Base-by-base conservation (phyloP, 176 grass and related monocot genomes). In the Raddia guianensis region DNA sequence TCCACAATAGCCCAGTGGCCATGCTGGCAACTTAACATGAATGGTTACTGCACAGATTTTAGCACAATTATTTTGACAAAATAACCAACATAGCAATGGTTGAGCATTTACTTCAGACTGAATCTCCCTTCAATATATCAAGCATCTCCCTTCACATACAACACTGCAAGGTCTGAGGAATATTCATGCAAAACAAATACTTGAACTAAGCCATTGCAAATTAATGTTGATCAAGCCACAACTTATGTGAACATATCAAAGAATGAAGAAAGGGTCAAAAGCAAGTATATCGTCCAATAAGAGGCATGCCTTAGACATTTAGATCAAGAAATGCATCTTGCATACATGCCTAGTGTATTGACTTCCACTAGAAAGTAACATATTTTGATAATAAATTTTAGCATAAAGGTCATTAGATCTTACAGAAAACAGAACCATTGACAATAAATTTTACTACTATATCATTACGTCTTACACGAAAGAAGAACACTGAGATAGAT, bases 21-120 rank as follows among this genome's bases (percentile, higher is more conserved):
- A 63, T 49, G 18, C 42, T 27, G 27, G 27, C 27, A 27, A 27
- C 27, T 27, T 51, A 72, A 72, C 79, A 82, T 42, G 44, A 49
- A 37, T 20, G 54, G 49, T 81, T 49, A 72, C 51, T 47, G 7
- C 61, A 49, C 67, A 49, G 37, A 70, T 47, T 48, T 13, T 49
- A 46, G 44, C 14, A 80, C 40, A 6, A 59, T 37, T 81, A 79
- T 79, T 35, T 50, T 52, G 6, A 66, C 18, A 40, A 11, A 66
- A 21, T 43, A 12, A 27, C 1, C 32, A 78, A 20, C 5, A 51
- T 53, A 43, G 8, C 6, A 52, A 14, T 77, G 75, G 40, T 20
- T 18, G 5, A 40, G 16, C 11, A 0, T 2, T 53, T 66, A 66
- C 16, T 66, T 12, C 27, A 27, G 27, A 27, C 27, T 27, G 27